phyloP scores from a whole-genome alignment of 805 yeast species.

The Clavispora asparagi region DNA sequence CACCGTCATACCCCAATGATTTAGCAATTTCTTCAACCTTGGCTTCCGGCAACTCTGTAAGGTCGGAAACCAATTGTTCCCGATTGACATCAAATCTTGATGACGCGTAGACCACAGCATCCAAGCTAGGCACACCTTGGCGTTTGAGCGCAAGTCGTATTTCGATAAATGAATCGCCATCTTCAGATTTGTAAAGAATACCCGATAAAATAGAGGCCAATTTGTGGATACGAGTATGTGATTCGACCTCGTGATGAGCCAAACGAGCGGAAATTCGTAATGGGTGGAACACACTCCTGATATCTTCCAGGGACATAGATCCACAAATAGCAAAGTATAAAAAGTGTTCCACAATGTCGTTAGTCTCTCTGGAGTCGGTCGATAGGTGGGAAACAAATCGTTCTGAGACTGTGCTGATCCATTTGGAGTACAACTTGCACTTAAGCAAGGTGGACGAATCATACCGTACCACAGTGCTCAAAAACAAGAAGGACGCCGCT shows the following conservation, averaged over 20 bases:
- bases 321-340: not conserved
- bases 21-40: not conserved
- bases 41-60: not conserved
- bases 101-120: not conserved
- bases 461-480: constrained; percentile 7
- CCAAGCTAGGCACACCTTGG: not conserved
- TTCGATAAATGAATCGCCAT: not conserved
- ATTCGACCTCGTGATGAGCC: not conserved
- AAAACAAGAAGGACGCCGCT: constrained; percentile 10
- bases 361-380: not conserved
- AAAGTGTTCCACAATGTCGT: constrained; percentile 23
- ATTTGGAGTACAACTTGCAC: constrained; percentile 8
- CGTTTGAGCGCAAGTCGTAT: not conserved
- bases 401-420: constrained; percentile 28
- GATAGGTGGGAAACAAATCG: constrained; percentile 6
- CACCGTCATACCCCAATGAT: not conserved
- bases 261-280: not conserved
- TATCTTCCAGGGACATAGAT: not conserved
- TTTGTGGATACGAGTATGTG: not conserved
- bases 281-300: not conserved
- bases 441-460: constrained; percentile 2
- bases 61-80: not conserved
- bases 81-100: not conserved
- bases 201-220: not conserved
- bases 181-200: not conserved